Evolutionary conservation across 2,329 filamentous ascomycete genomes (phyloP), one percentile per base, ranked within the genome.

Genomic region (Aschersonia sp.): DNA sequence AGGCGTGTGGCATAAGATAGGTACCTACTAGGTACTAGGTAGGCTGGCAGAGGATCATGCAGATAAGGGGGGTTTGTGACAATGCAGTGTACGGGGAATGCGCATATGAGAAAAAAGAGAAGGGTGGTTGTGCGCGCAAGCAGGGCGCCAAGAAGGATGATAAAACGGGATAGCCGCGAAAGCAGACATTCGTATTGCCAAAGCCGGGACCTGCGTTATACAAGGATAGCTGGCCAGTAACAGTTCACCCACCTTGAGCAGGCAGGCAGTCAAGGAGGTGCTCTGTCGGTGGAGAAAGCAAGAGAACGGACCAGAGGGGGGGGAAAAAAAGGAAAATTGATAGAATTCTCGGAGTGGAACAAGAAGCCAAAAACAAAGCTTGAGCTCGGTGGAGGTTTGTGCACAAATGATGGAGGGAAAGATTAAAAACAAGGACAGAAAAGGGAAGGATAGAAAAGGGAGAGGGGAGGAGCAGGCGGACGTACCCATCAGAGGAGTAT

Each of bases 401-500:
- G 31, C 37, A 43, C 22, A 9, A 45, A 43, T 51, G 44, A 46
- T 46, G 43, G n/a, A 22, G 9, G 42, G 22, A 22, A 22, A 22
- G 22, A 3, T 22, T 22, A 3, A 22, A 22, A 22, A 22, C 22
- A 22, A 22, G 22, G 22, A 22, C 4, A 43, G 42, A 9, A 30
- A 29, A 29, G 22, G 8, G 42, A 49, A 32, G 43, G 40, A 52
- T 47, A 45, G n/a, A 30, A 47, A 30, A 47, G 49, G 35, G n/a
- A 39, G 44, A 30, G 4, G 35, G 35, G 35, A 8, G 12, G 8
- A 37, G 35, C 8, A 37, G 35, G 8, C 8, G 35, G 44, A 50
- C 49, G 31, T 56, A 56, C 54, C 54, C 54, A 56, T 56, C 51
- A 49, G 49, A 47, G 22, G 46, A 49, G 45, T 54, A 47, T 54